Evolutionary conservation across 139 green algal species (phyloP), one percentile per base, ranked within the genome.

Genomic region (Gonium pectorale): DNA sequence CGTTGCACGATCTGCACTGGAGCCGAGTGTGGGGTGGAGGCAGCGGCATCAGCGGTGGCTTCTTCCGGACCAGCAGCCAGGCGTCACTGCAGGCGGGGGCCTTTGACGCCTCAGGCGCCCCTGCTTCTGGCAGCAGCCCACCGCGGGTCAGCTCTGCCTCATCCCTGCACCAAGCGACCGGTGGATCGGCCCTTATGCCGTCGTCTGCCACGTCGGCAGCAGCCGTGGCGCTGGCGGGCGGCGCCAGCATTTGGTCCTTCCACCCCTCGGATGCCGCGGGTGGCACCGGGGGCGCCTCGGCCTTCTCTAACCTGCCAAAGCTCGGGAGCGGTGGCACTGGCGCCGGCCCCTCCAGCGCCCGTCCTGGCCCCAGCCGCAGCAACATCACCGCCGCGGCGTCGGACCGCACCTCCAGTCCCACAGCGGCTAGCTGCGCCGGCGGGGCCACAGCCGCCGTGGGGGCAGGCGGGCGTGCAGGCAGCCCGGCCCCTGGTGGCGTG

Each of bases 211-310:
- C 56, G 56, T 64, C 21, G 24, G 56, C 56, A n/a, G n/a, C 62
- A 41, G 62, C 62, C n/a, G 9, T 3, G 6, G 29, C 27, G 19
- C 72, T 80, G 72, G 72, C 72, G 13, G 72, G 72, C 21, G 51
- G 35, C 31, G 52, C 2, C 56, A 81, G 56, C 56, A 81, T 81
- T 38, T 81, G 74, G 74, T 81, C 74, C 29, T 35, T 81, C 40
- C 40, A 56, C 38, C 54, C 74, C 15, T 67, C 56, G 27, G 74
- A 69, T 22, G 54, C 74, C 26, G 38, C 56, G 27, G 11, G 49
- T 40, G 56, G 35, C 17, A 19, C 49, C 49, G 38, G 49, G 2
- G 70, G 33, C 70, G 19, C 70, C 49, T 79, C 70, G 2, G 70
- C 70, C 46, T 79, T 79, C 70, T 54, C 72, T 22, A 51, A 51